Conservation (phyloP, 2,329 filamentous ascomycete genomes). For the Colletotrichum trifolii region DNA sequence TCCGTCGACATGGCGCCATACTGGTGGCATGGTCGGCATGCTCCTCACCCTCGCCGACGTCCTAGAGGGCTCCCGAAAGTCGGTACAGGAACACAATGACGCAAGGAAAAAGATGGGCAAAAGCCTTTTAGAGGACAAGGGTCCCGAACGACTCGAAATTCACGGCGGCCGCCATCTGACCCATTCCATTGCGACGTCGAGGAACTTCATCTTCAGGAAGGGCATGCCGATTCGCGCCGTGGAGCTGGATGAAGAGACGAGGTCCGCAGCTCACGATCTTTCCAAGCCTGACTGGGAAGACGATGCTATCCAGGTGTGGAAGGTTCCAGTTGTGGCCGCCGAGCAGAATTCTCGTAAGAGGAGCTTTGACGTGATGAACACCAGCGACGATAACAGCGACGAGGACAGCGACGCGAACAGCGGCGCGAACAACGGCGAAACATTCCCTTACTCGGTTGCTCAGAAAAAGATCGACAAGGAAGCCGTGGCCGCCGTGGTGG, state of each 20-base stretch:
- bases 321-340: conserved; percentile 68
- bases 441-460: no score
- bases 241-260: conserved; percentile 69
- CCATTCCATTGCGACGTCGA: conserved; percentile 83
- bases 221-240: conserved; percentile 78
- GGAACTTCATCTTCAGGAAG: conserved; percentile 87
- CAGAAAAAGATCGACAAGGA: conserved; percentile 42
- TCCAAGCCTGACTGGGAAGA: conserved; percentile 78
- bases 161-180: conserved; percentile 85
- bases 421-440: no score
- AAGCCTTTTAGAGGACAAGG: conserved; percentile 40
- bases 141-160: conserved; percentile 53
- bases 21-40: conserved; percentile 86
- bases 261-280: conserved; percentile 52
- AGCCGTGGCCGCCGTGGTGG: conserved; percentile 39
- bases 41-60: conserved; percentile 85
- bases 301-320: conserved; percentile 84
- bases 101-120: conserved; percentile 53
- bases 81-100: conserved; percentile 51
- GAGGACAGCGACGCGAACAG: no score
- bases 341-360: conserved; percentile 47
- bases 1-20: conserved; percentile 76
- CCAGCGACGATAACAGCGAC: conserved; percentile 12
- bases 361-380: conserved; percentile 40
- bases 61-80: conserved; percentile 59